A percentile compares a stretch with the other conserved stretches of the same genome.
These are phyloP conservation scores for Amphibolis antarctica DNA, from an alignment of 106 monocot species.

Conservation along the genomic window DNA sequence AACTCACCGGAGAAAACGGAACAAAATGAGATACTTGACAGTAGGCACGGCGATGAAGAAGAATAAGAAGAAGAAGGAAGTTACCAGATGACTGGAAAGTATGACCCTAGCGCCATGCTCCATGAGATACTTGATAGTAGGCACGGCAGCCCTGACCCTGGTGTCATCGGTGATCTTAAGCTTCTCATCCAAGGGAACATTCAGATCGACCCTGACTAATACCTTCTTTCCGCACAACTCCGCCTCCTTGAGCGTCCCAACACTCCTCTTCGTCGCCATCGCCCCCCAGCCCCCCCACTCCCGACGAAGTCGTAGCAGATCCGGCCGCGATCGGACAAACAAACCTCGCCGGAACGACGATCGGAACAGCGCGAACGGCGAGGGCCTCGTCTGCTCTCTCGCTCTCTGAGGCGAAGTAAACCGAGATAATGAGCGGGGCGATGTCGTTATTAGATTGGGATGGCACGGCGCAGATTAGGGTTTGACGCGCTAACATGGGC, in stretches of 20 bases:
- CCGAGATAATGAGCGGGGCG: too few species aligned
- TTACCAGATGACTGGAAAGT: conserved; percentile 57
- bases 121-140: conserved; percentile 53
- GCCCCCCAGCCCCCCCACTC: too few species aligned
- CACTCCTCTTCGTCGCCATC: conserved; percentile 24
- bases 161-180: conserved; percentile 63
- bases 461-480: too few species aligned
- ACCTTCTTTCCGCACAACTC: conserved; percentile 21
- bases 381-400: too few species aligned
- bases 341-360: too few species aligned
- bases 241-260: conserved; percentile 14
- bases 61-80: neutral
- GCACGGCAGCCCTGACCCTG: conserved; percentile 46
- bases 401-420: too few species aligned
- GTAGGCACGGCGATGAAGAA: neutral
- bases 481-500: too few species aligned
- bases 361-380: too few species aligned
- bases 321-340: too few species aligned
- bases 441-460: too few species aligned
- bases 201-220: conserved; percentile 9
- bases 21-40: neutral
- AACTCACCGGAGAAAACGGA: too few species aligned
- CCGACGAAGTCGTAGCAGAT: too few species aligned
- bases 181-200: conserved; percentile 15
- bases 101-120: conserved; percentile 37